Conservation (phyloP, 768 basidiomycete genomes). For the Termitomyces sp. region DNA sequence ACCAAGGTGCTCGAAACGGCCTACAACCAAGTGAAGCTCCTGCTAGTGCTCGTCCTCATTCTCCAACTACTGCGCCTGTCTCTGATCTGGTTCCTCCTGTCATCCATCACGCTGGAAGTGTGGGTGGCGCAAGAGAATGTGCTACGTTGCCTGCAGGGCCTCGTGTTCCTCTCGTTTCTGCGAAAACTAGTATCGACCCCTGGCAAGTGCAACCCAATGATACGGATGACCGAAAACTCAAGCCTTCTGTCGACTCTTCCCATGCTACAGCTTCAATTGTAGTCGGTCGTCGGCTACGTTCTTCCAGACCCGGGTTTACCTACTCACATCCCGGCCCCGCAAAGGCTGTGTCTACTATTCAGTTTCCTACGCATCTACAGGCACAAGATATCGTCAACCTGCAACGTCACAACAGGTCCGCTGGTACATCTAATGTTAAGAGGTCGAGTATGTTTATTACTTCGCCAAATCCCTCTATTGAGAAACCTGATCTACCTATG, state of each 20-base stretch:
- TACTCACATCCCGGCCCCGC: slow-evolving; percentile 19
- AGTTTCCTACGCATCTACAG: slow-evolving; percentile 12
- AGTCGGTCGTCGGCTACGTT: slow-evolving; percentile 21
- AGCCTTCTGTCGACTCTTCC: slow-evolving; percentile 9
- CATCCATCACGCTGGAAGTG: slow-evolving; percentile 15
- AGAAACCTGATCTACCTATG: slow-evolving; percentile 7
- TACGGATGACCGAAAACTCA: slow-evolving; percentile 4
- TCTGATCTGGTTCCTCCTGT: slow-evolving; percentile 14
- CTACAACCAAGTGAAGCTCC: slow-evolving; percentile 13
- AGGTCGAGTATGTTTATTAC: slow-evolving; percentile 16
- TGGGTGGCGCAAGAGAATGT: slow-evolving; percentile 29
- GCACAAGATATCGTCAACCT: slow-evolving; percentile 11
- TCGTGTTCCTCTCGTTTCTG: slow-evolving; percentile 27
- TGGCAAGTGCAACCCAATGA: slow-evolving; percentile 16
- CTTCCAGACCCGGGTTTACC: slow-evolving; percentile 33
- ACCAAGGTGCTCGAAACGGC: slow-evolving; percentile 19
- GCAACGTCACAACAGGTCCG: slow-evolving; percentile 8
- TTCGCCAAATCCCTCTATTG: slow-evolving; percentile 8
- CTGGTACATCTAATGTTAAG: slow-evolving; percentile 7
- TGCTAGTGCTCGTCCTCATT: slow-evolving; percentile 14
- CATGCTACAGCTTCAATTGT: slow-evolving; percentile 20
- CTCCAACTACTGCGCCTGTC: slow-evolving; percentile 9
- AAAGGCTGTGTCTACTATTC: slow-evolving; percentile 11
- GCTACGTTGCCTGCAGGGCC: slow-evolving; percentile 49
- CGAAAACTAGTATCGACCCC: slow-evolving; percentile 14